Percentiles rank a stretch among this genome's conserved stretches.
phyloP scores from a whole-genome alignment of 2,329 filamentous ascomycete species.

The Arthrocladium fulminans region DNA sequence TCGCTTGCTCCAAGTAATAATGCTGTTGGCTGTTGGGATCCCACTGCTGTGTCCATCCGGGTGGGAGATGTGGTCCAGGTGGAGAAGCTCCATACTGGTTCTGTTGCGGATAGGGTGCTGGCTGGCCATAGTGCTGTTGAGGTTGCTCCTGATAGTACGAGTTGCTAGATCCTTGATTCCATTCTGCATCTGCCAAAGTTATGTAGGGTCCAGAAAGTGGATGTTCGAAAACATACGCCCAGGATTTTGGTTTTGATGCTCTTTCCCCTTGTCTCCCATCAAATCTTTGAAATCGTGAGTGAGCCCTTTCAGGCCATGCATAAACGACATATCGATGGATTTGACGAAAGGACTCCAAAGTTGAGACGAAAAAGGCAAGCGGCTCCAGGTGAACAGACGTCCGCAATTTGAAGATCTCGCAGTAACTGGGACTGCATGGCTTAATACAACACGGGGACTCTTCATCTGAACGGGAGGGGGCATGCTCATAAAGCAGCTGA shows the following conservation, averaged over 20 bases:
- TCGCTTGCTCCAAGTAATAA: slow-evolving; percentile 42
- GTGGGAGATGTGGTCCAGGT: slow-evolving; percentile 28
- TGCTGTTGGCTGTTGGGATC: slow-evolving; percentile 40
- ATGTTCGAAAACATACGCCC: not conserved
- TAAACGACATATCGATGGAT: slow-evolving; percentile 2
- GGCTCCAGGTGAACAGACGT: too few relatives aligned
- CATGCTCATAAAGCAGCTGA: too few relatives aligned
- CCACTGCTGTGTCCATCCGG: slow-evolving; percentile 40
- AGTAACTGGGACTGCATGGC: too few relatives aligned
- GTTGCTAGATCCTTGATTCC: not conserved
- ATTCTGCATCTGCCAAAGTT: not conserved
- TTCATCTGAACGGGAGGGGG: too few relatives aligned
- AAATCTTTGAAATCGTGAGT: slow-evolving; percentile 17
- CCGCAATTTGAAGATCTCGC: too few relatives aligned
- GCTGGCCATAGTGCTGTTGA: slow-evolving; percentile 5
- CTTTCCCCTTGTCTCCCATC: slow-evolving; percentile 14
- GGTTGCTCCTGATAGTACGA: slow-evolving; percentile 2
- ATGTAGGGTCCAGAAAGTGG: not conserved
- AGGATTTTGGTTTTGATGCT: not conserved
- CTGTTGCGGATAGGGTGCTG: not conserved
- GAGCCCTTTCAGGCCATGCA: slow-evolving; percentile 8
- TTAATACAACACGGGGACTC: too few relatives aligned
- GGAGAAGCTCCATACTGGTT: slow-evolving; percentile 4
- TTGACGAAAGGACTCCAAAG: not conserved
- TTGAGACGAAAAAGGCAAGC: not conserved